Percentiles rank a stretch among this genome's conserved stretches.
Conservation (phyloP, 129 eudicot genomes). For the Deinandra increscens region DNA sequence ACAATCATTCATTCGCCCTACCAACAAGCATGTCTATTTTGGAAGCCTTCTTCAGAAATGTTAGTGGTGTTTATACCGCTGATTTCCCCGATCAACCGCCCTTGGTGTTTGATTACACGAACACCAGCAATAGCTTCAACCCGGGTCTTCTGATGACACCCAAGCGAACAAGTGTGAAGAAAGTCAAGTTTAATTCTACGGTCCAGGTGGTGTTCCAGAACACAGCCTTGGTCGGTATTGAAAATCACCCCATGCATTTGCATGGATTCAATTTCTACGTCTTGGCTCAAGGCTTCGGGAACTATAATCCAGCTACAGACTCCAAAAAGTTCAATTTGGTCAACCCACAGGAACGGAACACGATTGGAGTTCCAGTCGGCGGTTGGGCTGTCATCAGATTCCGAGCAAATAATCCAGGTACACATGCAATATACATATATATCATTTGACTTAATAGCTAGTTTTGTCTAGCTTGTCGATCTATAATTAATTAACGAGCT, state of each 20-base stretch:
- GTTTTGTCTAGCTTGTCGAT: no score
- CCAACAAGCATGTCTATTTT: constrained; percentile 52
- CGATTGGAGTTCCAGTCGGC: constrained; percentile 69
- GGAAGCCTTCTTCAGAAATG: constrained; percentile 47
- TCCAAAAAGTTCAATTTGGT: constrained; percentile 44
- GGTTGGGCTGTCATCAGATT: constrained; percentile 87
- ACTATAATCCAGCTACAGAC: constrained; percentile 41
- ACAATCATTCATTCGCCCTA: constrained; percentile 52
- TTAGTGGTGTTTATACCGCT: constrained; percentile 53
- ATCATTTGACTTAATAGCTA: no score
- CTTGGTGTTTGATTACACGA: constrained; percentile 52
- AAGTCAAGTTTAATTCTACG: constrained; percentile 54
- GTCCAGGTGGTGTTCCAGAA: constrained; percentile 70
- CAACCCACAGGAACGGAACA: constrained; percentile 67
- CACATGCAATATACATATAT: no score
- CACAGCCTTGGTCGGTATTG: constrained; percentile 58
- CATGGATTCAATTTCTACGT: constrained; percentile 74
- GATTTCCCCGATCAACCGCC: constrained; percentile 62
- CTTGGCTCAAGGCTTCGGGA: constrained; percentile 79
- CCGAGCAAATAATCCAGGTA: constrained; percentile 83
- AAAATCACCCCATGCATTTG: constrained; percentile 75
- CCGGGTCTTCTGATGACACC: constrained; percentile 34
- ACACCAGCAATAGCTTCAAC: constrained; percentile 36
- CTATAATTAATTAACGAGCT: no score
- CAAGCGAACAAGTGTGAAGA: constrained; percentile 54